phyloP scores from a whole-genome alignment of 768 basidiomycete species.

The Tylopilus intermedius region DNA sequence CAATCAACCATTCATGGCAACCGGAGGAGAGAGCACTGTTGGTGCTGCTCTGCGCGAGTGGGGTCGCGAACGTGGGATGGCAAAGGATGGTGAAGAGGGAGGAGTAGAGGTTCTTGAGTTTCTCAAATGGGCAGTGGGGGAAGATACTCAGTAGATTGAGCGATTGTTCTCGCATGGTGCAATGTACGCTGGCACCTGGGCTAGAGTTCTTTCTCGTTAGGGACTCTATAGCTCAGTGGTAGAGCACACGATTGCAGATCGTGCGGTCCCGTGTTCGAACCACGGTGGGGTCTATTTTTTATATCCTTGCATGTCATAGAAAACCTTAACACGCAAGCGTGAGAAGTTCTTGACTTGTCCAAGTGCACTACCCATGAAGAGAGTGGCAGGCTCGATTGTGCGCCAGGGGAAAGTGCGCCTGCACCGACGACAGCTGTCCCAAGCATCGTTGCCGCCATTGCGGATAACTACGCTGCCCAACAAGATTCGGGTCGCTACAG shows the following conservation, averaged over 20 bases:
- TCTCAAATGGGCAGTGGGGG: constrained; percentile 63
- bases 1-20: constrained; percentile 69
- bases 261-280: constrained; percentile 54
- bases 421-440: constrained; percentile 26
- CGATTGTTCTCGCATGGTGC: neutral
- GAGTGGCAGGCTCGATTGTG: constrained; percentile 34
- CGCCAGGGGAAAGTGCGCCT: constrained; percentile 31
- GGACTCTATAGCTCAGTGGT: constrained; percentile 43
- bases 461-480: constrained; percentile 85
- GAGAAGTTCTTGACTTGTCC: neutral
- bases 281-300: constrained; percentile 41
- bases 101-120: constrained; percentile 46
- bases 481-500: constrained; percentile 87
- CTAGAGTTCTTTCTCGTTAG: too few relatives aligned
- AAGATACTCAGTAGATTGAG: constrained; percentile 18
- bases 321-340: neutral
- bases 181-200: neutral
- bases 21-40: constrained; percentile 49
- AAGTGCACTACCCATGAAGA: constrained; percentile 34
- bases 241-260: constrained; percentile 60
- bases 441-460: constrained; percentile 33
- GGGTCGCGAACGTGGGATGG: constrained; percentile 47
- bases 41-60: constrained; percentile 42
- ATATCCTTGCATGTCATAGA: constrained; percentile 1
- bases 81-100: constrained; percentile 27